phyloP scores from a whole-genome alignment of 768 basidiomycete genomes.

The Ephemerocybe angulata region DNA sequence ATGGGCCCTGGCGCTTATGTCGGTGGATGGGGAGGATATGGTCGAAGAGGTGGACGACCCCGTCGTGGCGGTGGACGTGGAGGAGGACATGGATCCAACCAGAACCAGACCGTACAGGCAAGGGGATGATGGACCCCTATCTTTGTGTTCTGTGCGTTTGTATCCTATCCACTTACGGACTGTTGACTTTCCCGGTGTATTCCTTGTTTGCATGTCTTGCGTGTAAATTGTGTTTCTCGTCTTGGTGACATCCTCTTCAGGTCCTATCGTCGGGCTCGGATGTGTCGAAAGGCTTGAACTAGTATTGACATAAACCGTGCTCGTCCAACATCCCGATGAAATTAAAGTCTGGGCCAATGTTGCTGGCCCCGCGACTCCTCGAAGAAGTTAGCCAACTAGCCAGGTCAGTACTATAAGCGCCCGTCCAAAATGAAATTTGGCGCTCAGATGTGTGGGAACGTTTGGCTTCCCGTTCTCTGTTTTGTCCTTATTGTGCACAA shows the following conservation, averaged over 20 bases:
- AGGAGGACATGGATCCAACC: neutral
- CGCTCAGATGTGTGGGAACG: too few relatives aligned
- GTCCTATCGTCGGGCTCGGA: neutral
- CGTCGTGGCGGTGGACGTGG: constrained; percentile 25
- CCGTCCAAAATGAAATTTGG: too few relatives aligned
- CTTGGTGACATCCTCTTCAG: neutral
- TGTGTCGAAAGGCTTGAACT: neutral
- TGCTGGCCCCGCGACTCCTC: too few relatives aligned
- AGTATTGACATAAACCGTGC: too few relatives aligned
- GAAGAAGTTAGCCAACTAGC: too few relatives aligned
- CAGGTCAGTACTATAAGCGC: too few relatives aligned
- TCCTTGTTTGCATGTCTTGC: neutral
- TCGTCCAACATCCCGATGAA: too few relatives aligned
- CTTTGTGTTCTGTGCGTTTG: neutral
- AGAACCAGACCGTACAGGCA: constrained; percentile 14
- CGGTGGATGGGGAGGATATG: constrained; percentile 74
- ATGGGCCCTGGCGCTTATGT: constrained; percentile 78
- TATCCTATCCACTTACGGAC: neutral
- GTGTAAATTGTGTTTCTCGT: too few relatives aligned
- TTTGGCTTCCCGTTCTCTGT: too few relatives aligned
- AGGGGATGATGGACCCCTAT: constrained; percentile 9
- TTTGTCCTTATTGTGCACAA: too few relatives aligned
- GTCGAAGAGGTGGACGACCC: constrained; percentile 41
- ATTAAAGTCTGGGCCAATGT: too few relatives aligned
- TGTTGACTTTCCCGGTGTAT: neutral